A percentile compares a stretch with the other conserved stretches of the same genome.
These are phyloP conservation scores for Colletotrichum ledebouriae DNA, from an alignment of 2,329 filamentous ascomycete species.

Conservation along the genomic window DNA sequence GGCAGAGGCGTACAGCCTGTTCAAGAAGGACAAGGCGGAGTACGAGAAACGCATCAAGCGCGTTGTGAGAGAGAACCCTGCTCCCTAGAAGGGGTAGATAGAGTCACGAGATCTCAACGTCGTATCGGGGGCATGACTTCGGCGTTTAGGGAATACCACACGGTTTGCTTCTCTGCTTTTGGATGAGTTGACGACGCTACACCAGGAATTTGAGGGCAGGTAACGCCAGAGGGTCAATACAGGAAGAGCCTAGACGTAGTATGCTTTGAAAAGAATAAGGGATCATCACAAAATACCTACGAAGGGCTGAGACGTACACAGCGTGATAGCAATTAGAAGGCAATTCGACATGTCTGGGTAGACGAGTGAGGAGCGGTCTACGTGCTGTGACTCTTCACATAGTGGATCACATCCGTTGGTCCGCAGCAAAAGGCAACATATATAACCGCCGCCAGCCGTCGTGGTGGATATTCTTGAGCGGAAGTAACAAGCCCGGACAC, in stretches of 20 bases:
- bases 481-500: constrained; percentile 19
- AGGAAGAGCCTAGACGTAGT: constrained; percentile 17
- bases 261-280: constrained; percentile 13
- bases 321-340: background rate
- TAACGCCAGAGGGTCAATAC: constrained; percentile 1
- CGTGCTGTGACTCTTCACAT: constrained; percentile 13
- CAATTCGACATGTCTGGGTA: background rate
- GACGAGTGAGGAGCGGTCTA: background rate
- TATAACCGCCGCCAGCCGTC: constrained; percentile 23
- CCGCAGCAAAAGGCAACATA: constrained; percentile 22
- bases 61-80: constrained; percentile 90
- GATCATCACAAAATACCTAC: background rate
- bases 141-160: constrained; percentile 41
- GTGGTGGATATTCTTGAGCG: constrained; percentile 24
- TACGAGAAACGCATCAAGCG: constrained; percentile 91
- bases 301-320: background rate
- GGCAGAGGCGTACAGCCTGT: constrained; percentile 96
- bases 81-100: constrained; percentile 64
- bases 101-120: constrained; percentile 30
- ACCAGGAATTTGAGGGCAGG: constrained; percentile 8
- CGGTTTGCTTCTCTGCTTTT: constrained; percentile 42
- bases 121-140: constrained; percentile 27
- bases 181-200: constrained; percentile 27
- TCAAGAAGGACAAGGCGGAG: constrained; percentile 87
- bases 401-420: constrained; percentile 7